Conservation (phyloP, 2,329 filamentous ascomycete species). For the Colletotrichum endophyticum region DNA sequence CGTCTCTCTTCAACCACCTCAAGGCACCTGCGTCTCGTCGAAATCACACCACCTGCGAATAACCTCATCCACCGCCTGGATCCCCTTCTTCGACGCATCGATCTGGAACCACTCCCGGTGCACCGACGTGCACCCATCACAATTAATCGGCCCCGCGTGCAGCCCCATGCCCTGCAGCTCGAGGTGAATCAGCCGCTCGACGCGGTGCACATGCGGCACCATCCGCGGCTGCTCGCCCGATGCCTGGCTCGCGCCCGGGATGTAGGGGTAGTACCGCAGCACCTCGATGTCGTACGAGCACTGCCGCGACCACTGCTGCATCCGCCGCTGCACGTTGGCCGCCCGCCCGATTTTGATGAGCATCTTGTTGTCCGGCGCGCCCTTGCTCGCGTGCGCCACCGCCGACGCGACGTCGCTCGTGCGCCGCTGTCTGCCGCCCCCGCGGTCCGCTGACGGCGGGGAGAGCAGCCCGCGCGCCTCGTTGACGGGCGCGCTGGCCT, state of each 20-base stretch:
- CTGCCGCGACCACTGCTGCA: constrained; percentile 93
- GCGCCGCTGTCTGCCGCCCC: constrained; percentile 44
- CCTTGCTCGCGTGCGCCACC: constrained; percentile 43
- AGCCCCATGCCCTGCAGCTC: constrained; percentile 74
- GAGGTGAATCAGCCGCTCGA: constrained; percentile 89
- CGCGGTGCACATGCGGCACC: constrained; percentile 83
- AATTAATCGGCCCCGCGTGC: constrained; percentile 61
- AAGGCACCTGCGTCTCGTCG: constrained; percentile 59
- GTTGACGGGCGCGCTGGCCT: constrained; percentile 60
- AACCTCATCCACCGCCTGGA: constrained; percentile 71
- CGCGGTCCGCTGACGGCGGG: constrained; percentile 46
- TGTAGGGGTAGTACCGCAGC: constrained; percentile 90
- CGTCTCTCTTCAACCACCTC: not conserved
- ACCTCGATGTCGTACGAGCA: constrained; percentile 89
- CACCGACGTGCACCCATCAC: constrained; percentile 79
- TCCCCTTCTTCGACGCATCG: constrained; percentile 71
- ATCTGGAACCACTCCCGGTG: constrained; percentile 98
- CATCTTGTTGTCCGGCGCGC: constrained; percentile 59
- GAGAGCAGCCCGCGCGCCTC: constrained; percentile 64
- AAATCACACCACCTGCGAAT: constrained; percentile 87
- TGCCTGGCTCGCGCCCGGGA: constrained; percentile 45
- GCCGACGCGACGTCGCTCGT: constrained; percentile 61
- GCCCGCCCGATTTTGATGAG: constrained; percentile 71
- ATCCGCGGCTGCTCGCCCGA: constrained; percentile 60
- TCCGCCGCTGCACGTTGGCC: constrained; percentile 84